Base-by-base conservation (phyloP, 306 rosid species). In the Oxytropis ochrocephala region DNA sequence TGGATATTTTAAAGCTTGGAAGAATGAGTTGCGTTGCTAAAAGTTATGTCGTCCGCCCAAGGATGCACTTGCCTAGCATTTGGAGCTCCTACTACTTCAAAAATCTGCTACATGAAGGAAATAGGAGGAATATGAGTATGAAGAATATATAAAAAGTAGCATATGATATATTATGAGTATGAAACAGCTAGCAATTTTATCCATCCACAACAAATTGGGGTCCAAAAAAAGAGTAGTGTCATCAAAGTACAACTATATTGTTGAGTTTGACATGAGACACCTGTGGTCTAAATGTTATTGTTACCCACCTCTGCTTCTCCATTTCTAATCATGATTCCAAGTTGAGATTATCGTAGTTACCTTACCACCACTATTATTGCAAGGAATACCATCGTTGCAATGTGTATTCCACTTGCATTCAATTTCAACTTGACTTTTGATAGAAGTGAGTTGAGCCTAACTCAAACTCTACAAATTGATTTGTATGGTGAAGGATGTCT, bases 211-310 rank as follows among this genome's bases (percentile, higher is more conserved):
- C 59, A 38, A 5, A 9, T 6, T 21, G 80, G 85, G 75, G 50
- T 80, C 86, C 73, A 19, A 54, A 53, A 1, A 29, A 72, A 55
- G 59, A 64, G 27, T 30, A 30, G 6, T 35, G 50, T 63, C 76
- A 64, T 29, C 47, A 54, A 51, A 50, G 70, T 59, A 52, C 35
- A 56, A 32, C 52, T 49, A 58, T 49, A 58, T 58, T 58, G 39
- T 52, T 35, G 48, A 43, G 32, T 68, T 61, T 44, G 42, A 52
- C 16, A 11, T 29, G 44, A n/a, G 73, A 64, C 78, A 48, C 65
- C 7, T 65, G 21, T 71, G 73, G 32, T 71, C 39, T 21, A 49
- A 19, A 64, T 46, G 55, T 55, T 13, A 19, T 11, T 54, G 48
- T 24, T 12, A 24, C 53, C 73, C 33, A 66, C 8, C 63, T 12